A percentile compares a stretch with the other conserved stretches of the same genome.
phyloP scores from a whole-genome alignment of 2,329 filamentous ascomycete genomes.

The Cercospora berteroae region DNA sequence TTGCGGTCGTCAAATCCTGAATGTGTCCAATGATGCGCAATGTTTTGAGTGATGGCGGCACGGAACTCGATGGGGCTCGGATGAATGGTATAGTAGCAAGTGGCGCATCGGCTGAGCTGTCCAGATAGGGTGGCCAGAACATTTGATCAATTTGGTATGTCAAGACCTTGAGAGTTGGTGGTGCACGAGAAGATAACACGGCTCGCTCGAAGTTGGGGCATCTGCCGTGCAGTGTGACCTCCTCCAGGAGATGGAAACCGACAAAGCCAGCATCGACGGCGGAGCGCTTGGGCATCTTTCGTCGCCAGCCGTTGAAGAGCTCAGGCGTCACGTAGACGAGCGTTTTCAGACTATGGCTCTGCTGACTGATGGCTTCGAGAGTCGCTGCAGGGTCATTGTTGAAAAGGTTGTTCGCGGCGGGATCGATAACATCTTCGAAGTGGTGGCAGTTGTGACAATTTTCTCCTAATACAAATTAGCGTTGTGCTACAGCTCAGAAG shows the following conservation, averaged over 20 bases:
- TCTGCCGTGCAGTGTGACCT: conserved; percentile 19
- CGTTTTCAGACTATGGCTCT: conserved; percentile 21
- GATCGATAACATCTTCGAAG: conserved; percentile 19
- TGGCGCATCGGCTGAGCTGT: not conserved
- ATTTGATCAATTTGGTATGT: conserved; percentile 12
- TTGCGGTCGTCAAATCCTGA: not conserved
- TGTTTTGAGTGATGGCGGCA: conserved; percentile 8
- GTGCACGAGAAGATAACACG: conserved; percentile 22
- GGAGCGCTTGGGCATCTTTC: not conserved
- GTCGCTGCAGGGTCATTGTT: conserved; percentile 13
- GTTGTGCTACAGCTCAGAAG: not conserved
- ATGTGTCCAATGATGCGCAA: conserved; percentile 3
- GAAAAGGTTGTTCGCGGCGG: conserved; percentile 25
- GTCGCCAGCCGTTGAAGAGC: not conserved
- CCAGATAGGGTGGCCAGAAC: conserved; percentile 6
- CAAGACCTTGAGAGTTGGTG: conserved; percentile 21
- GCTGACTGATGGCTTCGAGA: conserved; percentile 23
- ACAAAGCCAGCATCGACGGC: conserved; percentile 22
- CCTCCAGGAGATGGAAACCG: conserved; percentile 20
- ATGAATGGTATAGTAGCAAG: conserved; percentile 21
- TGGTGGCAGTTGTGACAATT: conserved; percentile 25
- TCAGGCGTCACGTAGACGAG: conserved; percentile 23
- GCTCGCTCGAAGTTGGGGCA: conserved; percentile 27
- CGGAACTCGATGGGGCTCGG: conserved; percentile 21
- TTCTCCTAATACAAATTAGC: conserved; percentile 14